A percentile compares a stretch with the other conserved stretches of the same genome.
Evolutionary conservation across 257 asterid genomes (phyloP).

Genomic region (Penstemon newberryi): DNA sequence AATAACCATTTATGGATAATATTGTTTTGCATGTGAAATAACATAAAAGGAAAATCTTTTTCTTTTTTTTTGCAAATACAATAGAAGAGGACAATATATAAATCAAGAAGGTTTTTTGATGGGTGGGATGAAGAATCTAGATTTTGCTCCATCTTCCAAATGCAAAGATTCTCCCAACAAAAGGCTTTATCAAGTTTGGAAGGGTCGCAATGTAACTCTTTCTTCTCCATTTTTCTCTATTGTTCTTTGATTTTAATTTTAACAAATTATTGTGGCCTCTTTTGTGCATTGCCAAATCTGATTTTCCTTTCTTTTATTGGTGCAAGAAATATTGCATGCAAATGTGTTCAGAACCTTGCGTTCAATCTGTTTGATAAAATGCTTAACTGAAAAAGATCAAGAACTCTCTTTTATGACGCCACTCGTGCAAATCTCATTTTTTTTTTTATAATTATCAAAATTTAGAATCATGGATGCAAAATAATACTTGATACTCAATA

Average conservation of each 20-base stretch:
- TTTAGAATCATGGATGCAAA: too few species aligned
- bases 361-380: neutral
- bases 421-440: neutral
- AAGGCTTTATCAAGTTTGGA: conserved; percentile 85
- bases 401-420: neutral
- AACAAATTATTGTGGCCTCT: neutral
- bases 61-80: neutral
- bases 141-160: conserved; percentile 50
- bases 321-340: too few species aligned
- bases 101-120: conserved; percentile 19
- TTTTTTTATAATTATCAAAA: too few species aligned
- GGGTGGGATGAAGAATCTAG: conserved; percentile 53
- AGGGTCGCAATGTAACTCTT: conserved; percentile 75
- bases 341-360: neutral
- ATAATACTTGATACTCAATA: too few species aligned
- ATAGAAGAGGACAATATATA: neutral
- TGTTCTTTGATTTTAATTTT: neutral
- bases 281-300: neutral
- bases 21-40: conserved; percentile 30
- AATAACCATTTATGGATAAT: conserved; percentile 32
- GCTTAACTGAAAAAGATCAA: neutral
- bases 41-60: neutral
- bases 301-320: too few species aligned
- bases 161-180: conserved; percentile 49
- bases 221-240: neutral